Conservation (phyloP, 2,329 filamentous ascomycete species). For the Dactylellina cionopaga region DNA sequence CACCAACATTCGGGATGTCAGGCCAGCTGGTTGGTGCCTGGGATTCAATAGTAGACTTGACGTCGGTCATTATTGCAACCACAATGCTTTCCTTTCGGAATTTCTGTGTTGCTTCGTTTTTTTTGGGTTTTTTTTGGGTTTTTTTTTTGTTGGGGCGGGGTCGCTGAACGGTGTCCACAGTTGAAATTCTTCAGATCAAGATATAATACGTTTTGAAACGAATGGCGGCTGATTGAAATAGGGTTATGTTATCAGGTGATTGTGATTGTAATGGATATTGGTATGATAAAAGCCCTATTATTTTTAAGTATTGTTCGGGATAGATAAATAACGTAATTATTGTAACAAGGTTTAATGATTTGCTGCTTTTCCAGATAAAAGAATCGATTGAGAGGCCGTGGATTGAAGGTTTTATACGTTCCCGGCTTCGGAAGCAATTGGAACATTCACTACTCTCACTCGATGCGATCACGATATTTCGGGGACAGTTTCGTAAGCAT, state of each 20-base stretch:
- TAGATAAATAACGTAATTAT: too few species aligned
- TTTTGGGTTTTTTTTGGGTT: neutral
- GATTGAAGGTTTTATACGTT: too few species aligned
- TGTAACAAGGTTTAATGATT: too few species aligned
- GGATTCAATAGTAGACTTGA: conserved; percentile 8
- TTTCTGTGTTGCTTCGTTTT: conserved; percentile 8
- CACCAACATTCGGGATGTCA: conserved; percentile 27
- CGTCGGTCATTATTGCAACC: conserved; percentile 14
- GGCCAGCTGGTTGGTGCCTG: conserved; percentile 15
- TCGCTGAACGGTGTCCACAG: conserved; percentile 1
- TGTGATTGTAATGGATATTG: neutral
- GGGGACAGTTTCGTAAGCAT: neutral
- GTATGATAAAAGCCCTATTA: too few species aligned
- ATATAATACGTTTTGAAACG: too few species aligned
- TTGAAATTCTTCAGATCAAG: too few species aligned
- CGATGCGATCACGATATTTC: neutral
- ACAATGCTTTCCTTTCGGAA: too few species aligned
- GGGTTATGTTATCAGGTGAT: neutral
- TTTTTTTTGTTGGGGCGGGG: conserved; percentile 6
- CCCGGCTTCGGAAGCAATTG: neutral
- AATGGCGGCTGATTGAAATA: conserved; percentile 6
- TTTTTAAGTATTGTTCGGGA: too few species aligned
- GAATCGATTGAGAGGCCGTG: too few species aligned
- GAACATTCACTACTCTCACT: neutral
- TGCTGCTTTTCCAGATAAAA: too few species aligned